Percentiles rank a stretch among this genome's conserved stretches.
phyloP scores from a whole-genome alignment of 2,329 filamentous ascomycete genomes.

The Purpureocillium lavendulum region DNA sequence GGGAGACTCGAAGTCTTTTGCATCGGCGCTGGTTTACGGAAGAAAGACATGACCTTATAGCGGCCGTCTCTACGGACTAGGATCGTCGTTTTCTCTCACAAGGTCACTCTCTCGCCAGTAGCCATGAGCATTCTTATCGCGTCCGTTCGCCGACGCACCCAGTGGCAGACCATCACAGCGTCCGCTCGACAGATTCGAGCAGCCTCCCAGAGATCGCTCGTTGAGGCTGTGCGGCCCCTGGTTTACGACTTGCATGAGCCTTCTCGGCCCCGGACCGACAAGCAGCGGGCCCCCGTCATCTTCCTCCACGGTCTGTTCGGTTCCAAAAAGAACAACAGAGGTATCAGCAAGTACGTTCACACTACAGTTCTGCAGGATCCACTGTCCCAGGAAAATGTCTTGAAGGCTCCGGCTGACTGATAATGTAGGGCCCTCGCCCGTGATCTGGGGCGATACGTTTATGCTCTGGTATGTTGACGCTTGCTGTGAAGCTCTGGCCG shows the following conservation, averaged over 20 bases:
- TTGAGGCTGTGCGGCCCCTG: constrained; percentile 26
- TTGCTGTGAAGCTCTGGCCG: background rate
- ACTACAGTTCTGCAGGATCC: no score
- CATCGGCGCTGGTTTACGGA: no score
- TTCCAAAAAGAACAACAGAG: constrained; percentile 90
- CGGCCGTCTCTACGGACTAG: no score
- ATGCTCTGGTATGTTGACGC: constrained; percentile 56
- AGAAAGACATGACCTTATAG: no score
- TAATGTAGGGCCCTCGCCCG: constrained; percentile 62
- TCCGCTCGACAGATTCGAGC: no score
- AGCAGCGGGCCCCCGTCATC: constrained; percentile 57
- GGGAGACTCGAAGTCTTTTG: no score
- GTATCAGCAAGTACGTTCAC: constrained; percentile 76
- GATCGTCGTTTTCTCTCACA: no score
- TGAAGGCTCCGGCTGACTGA: constrained; percentile 6
- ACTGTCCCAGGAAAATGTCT: background rate
- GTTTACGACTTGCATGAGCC: constrained; percentile 62
- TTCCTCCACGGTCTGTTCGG: constrained; percentile 92
- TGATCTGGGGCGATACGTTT: constrained; percentile 72
- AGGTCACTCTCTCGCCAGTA: no score
- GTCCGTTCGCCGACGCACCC: no score
- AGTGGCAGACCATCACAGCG: no score
- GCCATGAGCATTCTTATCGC: no score
- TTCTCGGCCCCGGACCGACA: constrained; percentile 25
- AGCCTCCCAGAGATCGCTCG: no score